Evolutionary conservation across 805 yeast species (phyloP), one percentile per base, ranked within the genome.

Genomic region (Ogataea salicorniae): DNA sequence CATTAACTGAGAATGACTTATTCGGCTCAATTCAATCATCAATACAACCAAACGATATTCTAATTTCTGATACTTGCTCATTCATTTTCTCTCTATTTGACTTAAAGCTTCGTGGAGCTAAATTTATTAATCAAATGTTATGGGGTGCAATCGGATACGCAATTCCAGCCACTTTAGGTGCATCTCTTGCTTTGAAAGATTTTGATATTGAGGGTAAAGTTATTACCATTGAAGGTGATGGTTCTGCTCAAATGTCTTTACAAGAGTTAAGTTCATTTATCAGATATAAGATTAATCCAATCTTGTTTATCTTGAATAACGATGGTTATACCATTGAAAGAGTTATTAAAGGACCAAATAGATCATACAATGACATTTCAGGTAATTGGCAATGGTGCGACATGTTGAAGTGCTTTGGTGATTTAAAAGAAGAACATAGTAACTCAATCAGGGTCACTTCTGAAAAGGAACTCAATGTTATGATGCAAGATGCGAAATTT

Each of bases 361-460:
- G 79, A 45, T 63, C 75, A 0, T 77, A 76, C 54, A 77, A 77
- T 54, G 81, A 77, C 51, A 74, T 77, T 39, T 68, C 72, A 46
- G 66, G 64, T 7, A 56, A 63, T n/a, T 74, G 80, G 79, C 62
- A 83, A 53, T 90, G 95, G 95, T 74, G 83, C 8, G 70, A 79
- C 48, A 67, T 87, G 45, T 72, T 87, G 53, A 71, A 74, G 51
- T 75, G 79, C 18, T 85, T 91, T 59, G 91, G 90, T n/a, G 89
- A 75, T 53, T 58, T 64, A 15, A 38, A 45, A 2, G 64, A 67
- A 9, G 60, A 66, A 48, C 60, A 59, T 45, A 51, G 69, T 41
- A 60, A 58, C 38, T 66, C 70, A 31, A 54, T 56, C 23, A 58
- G 54, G 29, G 67, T 82, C 26, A 49, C 61, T 15, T 70, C 70